These are phyloP conservation scores for Bipolaris zeicola DNA, from an alignment of 2,329 filamentous ascomycete genomes.

Conservation along the genomic window DNA sequence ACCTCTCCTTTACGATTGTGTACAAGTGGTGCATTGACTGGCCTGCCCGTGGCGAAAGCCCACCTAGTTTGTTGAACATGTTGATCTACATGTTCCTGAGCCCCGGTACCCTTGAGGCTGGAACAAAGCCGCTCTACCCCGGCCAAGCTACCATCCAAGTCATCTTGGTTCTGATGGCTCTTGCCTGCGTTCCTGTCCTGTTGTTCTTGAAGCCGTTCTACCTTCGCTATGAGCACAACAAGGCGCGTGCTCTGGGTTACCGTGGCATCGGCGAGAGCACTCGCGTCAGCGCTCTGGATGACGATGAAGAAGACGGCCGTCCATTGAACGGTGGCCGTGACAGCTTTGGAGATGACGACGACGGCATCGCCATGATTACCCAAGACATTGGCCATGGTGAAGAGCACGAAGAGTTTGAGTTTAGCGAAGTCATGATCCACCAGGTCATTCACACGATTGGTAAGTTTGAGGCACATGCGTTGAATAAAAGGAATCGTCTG, in stretches of 20 bases:
- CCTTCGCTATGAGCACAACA: slow-evolving; percentile 91
- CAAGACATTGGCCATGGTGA: slow-evolving; percentile 75
- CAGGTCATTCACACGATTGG: slow-evolving; percentile 98
- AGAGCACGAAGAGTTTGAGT: slow-evolving; percentile 96
- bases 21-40: slow-evolving; percentile 98
- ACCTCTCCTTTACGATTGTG: slow-evolving; percentile 89
- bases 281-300: slow-evolving; percentile 84
- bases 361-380: slow-evolving; percentile 85
- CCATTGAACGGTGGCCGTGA: slow-evolving; percentile 65
- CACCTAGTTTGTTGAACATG: slow-evolving; percentile 96
- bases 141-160: slow-evolving; percentile 80
- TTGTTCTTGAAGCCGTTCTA: slow-evolving; percentile 96
- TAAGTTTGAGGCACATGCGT: slow-evolving; percentile 55
- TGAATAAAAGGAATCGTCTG: neutral
- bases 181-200: slow-evolving; percentile 85
- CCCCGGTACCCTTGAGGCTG: slow-evolving; percentile 75
- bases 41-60: slow-evolving; percentile 67
- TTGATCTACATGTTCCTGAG: slow-evolving; percentile 99
- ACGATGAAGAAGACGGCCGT: slow-evolving; percentile 65
- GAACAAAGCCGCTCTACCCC: slow-evolving; percentile 67
- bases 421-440: slow-evolving; percentile 97
- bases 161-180: slow-evolving; percentile 77
- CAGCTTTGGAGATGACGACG: slow-evolving; percentile 75
- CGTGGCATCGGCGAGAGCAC: slow-evolving; percentile 89
- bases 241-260: slow-evolving; percentile 84